Evolutionary conservation across 176 grass and related monocot genomes (phyloP).

Genomic region (Eleusine coracana): DNA sequence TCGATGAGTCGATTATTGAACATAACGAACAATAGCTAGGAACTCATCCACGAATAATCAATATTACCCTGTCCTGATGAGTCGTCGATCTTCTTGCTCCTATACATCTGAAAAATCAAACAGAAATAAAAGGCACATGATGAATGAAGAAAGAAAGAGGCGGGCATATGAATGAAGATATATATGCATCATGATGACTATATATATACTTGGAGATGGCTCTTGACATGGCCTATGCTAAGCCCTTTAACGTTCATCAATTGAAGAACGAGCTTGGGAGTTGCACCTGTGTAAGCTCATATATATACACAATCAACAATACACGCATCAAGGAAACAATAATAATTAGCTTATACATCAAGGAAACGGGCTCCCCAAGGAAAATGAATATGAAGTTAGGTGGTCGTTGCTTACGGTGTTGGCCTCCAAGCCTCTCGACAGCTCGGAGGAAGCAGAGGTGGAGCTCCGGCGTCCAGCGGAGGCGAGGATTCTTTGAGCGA

Average conservation of each 20-base stretch:
- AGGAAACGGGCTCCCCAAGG: no score
- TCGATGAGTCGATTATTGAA: not conserved
- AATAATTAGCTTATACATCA: not conserved
- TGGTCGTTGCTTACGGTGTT: slow-evolving; percentile 53
- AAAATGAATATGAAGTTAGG: not conserved
- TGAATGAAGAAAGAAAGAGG: not conserved
- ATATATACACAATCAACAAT: not conserved
- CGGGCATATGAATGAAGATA: not conserved
- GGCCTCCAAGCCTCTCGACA: slow-evolving; percentile 70
- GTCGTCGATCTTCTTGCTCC: slow-evolving; percentile 72
- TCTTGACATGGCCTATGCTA: slow-evolving; percentile 85
- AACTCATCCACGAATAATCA: not conserved
- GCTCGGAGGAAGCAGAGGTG: slow-evolving; percentile 67
- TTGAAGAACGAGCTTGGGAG: slow-evolving; percentile 76
- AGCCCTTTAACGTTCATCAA: slow-evolving; percentile 78
- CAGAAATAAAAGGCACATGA: not conserved
- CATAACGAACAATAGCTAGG: not conserved
- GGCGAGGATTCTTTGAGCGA: slow-evolving; percentile 74
- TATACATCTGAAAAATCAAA: slow-evolving; percentile 61
- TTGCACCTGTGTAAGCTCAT: slow-evolving; percentile 41
- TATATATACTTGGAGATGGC: slow-evolving; percentile 66
- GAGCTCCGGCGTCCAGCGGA: slow-evolving; percentile 79
- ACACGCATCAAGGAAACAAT: not conserved
- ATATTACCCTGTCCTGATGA: slow-evolving; percentile 51
- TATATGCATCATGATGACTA: not conserved